Percentiles rank a stretch among this genome's conserved stretches.
These are phyloP conservation scores for Penicillium sp. DNA, from an alignment of 2,329 filamentous ascomycete genomes.

Conservation along the genomic window DNA sequence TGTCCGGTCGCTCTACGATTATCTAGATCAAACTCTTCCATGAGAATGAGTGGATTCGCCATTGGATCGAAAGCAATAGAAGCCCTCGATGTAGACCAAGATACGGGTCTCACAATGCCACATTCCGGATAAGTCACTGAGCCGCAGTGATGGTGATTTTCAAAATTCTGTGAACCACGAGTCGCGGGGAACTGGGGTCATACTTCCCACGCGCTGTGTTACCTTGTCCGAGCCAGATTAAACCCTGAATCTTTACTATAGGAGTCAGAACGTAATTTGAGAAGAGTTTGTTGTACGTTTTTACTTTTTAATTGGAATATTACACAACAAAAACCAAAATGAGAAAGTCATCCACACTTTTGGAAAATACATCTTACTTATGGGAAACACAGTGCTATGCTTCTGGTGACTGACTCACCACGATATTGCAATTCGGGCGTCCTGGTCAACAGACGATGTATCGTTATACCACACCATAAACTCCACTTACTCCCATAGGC, in stretches of 20 bases:
- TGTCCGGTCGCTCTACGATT: background rate
- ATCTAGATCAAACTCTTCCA: background rate
- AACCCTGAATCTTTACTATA: background rate
- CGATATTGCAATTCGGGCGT: constrained; percentile 16
- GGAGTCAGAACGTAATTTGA: background rate
- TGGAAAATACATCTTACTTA: background rate
- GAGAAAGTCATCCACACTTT: background rate
- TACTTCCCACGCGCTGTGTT: constrained; percentile 18
- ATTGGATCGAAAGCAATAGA: background rate
- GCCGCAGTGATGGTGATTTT: constrained; percentile 10
- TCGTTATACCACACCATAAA: constrained; percentile 2
- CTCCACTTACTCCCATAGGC: constrained; percentile 12
- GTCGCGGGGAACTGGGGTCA: constrained; percentile 20
- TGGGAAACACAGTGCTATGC: background rate
- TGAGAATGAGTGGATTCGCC: background rate
- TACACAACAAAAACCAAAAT: background rate
- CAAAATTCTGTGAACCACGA: constrained; percentile 16
- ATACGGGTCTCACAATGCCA: background rate
- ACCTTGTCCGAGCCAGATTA: constrained; percentile 4
- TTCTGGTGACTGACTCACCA: background rate
- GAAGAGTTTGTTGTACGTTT: background rate
- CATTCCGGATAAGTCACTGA: background rate
- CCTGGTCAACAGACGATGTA: constrained; percentile 7
- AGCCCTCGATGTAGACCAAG: background rate
- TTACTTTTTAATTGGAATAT: background rate